Evolutionary conservation across 768 basidiomycete species (phyloP), one percentile per base, ranked within the genome.

Genomic region (Mycena leptocephala): DNA sequence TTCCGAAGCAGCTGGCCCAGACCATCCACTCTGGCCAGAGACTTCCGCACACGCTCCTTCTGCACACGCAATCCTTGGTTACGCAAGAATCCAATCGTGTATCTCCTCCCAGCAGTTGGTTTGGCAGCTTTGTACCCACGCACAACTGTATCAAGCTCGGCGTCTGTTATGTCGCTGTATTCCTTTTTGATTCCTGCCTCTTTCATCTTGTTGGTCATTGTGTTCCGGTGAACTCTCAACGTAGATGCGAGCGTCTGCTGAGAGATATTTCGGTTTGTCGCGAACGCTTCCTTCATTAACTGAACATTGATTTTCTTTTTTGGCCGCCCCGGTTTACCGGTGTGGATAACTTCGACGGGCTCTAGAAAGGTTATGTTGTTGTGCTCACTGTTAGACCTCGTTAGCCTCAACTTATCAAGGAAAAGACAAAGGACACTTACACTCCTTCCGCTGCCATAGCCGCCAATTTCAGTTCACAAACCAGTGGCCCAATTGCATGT

Each of bases 51-150:
- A 13, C 79, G 68, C 5, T 33, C 22, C 63, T 74, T 62, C 61
- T 81, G 82, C 18, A 84, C 39, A 5, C 76, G 72, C 14, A 82
- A 22, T 1, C 81, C 79, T 37, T 75, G 53, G 24, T 33, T 24
- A 7, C 81, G 59, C 11, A 84, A 62, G 51, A 75, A 73, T 1
- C 83, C 81, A 2, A 78, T 59, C 0, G 79, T 24, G 51, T 85
- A 85, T 9, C 78, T 58, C 16, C 83, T 41, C 1, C 83, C 80
- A 5, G 82, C 78, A 4, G 78, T 64, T 8, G 83, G 83, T n/a
- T 66, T 72, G n/a, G 16, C 16, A 2, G 41, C 48, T 32, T 79
- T 76, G 67, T 75, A 82, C 3, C 30, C 28, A 9, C 35, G 22
- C 3, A 76, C 55, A 3, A 70, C n/a, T 9, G 18, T 18, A 46